These are phyloP conservation scores for Diophrys sp. DNA, from an alignment of 73 alveolate genomes.

Conservation along the genomic window DNA sequence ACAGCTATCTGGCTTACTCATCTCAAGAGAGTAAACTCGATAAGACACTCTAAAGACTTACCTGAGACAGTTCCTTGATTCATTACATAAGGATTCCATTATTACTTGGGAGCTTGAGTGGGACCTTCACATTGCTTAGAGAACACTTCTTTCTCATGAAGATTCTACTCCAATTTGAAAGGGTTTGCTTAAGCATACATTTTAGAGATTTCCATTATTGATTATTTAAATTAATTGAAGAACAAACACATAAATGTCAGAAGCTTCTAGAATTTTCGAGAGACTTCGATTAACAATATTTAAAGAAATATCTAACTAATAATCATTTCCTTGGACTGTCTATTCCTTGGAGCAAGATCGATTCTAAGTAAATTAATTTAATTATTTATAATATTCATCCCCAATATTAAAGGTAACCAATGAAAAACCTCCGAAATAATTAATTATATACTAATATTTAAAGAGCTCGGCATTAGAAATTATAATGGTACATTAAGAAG, in stretches of 20 bases:
- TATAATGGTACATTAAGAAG: not conserved
- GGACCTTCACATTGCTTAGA: not conserved
- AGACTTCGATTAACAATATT: not conserved
- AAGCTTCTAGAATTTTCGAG: not conserved
- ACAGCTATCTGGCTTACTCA: slow-evolving; percentile 54
- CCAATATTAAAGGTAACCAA: too few species aligned
- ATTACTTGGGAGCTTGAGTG: not conserved
- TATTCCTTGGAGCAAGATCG: too few species aligned
- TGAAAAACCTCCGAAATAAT: too few species aligned
- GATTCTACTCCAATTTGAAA: not conserved
- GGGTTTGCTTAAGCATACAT: not conserved
- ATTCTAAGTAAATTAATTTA: too few species aligned
- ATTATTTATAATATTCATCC: too few species aligned
- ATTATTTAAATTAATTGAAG: not conserved
- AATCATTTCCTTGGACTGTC: too few species aligned
- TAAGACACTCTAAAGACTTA: slow-evolving; percentile 2
- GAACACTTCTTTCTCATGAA: not conserved
- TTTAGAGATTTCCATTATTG: slow-evolving; percentile 1
- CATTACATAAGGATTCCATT: slow-evolving; percentile 54
- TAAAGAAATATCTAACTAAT: too few species aligned
- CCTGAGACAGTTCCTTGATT: slow-evolving; percentile 61
- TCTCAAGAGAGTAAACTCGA: not conserved
- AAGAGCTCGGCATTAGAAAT: not conserved
- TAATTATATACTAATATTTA: too few species aligned
- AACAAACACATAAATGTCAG: not conserved